Evolutionary conservation across 495 filamentous ascomycete species (phyloP), one percentile per base, ranked within the genome.

Genomic region (Podospora didyma): DNA sequence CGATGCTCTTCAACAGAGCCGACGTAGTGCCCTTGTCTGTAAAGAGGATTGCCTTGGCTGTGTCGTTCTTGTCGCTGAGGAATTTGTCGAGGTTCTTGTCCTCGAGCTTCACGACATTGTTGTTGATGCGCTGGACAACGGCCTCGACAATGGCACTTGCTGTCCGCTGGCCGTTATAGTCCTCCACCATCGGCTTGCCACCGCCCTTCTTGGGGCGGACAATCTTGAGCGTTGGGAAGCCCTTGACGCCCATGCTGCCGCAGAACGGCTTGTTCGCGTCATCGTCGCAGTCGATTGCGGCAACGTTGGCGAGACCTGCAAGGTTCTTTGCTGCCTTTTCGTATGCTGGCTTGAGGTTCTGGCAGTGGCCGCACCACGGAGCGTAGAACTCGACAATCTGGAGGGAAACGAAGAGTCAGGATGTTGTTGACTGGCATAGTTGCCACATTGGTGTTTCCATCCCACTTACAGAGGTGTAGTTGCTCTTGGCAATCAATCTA

Each of bases 211-310:
- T 83, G 0, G 94, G 95, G 41, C 83, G 85, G 60, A 97, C 82
- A 55, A 96, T 93, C 80, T 99, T 99, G 53, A 99, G 77, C 1
- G 94, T 97, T 2, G 94, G 94, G 78, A 97, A 99, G 42, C 94
- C 94, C 74, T 96, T 81, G 21, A 99, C 86, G 46, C 93, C 94
- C 85, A 97, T 90, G 50, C 76, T 72, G 39, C 89, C 84, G 71
- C 94, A 99, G 63, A 97, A 82, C 3, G 79, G 77, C 72, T 97
- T 97, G 78, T 99, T 99, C 51, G 78, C 77, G 41, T 97, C 95
- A 23, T 96, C 92, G 61, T 97, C 94, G 73, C 94, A 99, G 70
- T 99, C 89, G 61, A 99, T 79, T 31, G 94, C 94, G 12, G 89
- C 95, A 26, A 97, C 93, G 64, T 96, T 94, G 53, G 90, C 94